These are phyloP conservation scores for Phytophthora lateralis DNA, from an alignment of 352 stramenopile species.

Conservation along the genomic window DNA sequence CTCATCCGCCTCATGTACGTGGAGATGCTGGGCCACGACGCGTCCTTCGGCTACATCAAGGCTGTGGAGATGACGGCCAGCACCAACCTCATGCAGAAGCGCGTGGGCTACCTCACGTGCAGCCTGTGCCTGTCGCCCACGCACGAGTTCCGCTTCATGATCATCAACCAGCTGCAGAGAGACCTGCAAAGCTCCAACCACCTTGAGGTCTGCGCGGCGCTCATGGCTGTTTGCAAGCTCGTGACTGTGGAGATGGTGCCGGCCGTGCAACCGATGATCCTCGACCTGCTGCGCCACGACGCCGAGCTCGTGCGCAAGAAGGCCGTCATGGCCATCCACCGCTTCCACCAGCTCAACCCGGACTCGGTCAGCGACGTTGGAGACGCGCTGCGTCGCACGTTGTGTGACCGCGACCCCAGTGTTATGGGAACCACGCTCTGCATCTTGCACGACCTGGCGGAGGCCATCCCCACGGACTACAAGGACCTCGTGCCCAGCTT, in stretches of 20 bases:
- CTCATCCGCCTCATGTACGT: conserved; percentile 99
- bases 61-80: conserved; percentile 98
- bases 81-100: conserved; percentile 98
- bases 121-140: conserved; percentile 95
- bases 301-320: conserved; percentile 99
- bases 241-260: conserved; percentile 99
- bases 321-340: conserved; percentile 97
- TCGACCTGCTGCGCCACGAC: conserved; percentile 96
- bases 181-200: conserved; percentile 92
- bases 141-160: conserved; percentile 99
- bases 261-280: conserved; percentile 94
- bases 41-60: conserved; percentile 99
- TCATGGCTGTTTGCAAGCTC: conserved; percentile 96
- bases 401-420: conserved; percentile 98
- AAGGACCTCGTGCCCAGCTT: conserved; percentile 99
- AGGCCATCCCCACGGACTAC: conserved; percentile 91
- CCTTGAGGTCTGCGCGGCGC: conserved; percentile 94
- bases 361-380: conserved; percentile 89
- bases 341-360: conserved; percentile 98
- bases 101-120: conserved; percentile 96
- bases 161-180: conserved; percentile 99
- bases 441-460: conserved; percentile 93
- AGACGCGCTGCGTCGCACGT: conserved; percentile 93
- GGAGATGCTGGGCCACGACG: conserved; percentile 99
- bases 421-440: conserved; percentile 98